Evolutionary conservation across 306 rosid species (phyloP).

Genomic region (Castanea crenata): DNA sequence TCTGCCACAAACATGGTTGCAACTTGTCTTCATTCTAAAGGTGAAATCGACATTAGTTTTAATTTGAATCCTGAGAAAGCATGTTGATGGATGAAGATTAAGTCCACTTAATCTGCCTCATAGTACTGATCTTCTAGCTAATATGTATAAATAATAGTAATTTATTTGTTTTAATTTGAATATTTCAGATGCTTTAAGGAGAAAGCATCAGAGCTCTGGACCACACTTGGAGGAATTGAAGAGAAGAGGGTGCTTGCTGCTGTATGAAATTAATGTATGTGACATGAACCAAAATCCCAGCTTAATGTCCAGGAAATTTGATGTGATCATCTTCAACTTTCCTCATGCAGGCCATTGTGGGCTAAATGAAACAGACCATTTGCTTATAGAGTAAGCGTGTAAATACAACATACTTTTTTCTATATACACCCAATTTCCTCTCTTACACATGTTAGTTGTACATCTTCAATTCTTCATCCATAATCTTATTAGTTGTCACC

Average conservation of each 20-base stretch:
- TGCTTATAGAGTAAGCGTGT: constrained; percentile 14
- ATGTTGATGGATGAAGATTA: too few relatives aligned
- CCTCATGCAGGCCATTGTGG: constrained; percentile 34
- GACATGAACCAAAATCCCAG: constrained; percentile 12
- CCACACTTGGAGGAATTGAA: constrained; percentile 6
- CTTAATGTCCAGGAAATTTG: constrained; percentile 9
- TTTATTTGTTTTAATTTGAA: not conserved
- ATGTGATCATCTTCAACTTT: constrained; percentile 28
- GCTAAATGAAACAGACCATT: not conserved
- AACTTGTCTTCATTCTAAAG: constrained; percentile 24
- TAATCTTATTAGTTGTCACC: too few relatives aligned
- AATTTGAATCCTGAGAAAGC: not conserved
- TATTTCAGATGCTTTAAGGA: not conserved
- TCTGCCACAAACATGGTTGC: constrained; percentile 25
- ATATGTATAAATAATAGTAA: not conserved
- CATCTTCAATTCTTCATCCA: too few relatives aligned
- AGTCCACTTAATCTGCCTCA: not conserved
- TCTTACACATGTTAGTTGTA: too few relatives aligned
- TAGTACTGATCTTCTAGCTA: not conserved
- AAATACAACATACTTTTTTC: too few relatives aligned
- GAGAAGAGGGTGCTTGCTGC: constrained; percentile 6
- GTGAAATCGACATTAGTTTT: not conserved
- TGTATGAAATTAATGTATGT: constrained; percentile 15
- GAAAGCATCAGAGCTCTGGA: not conserved
- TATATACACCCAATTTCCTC: too few relatives aligned